Percentiles rank a stretch among this genome's conserved stretches.
Evolutionary conservation across 495 filamentous ascomycete species (phyloP).

Genomic region (Neurospora hispaniola): DNA sequence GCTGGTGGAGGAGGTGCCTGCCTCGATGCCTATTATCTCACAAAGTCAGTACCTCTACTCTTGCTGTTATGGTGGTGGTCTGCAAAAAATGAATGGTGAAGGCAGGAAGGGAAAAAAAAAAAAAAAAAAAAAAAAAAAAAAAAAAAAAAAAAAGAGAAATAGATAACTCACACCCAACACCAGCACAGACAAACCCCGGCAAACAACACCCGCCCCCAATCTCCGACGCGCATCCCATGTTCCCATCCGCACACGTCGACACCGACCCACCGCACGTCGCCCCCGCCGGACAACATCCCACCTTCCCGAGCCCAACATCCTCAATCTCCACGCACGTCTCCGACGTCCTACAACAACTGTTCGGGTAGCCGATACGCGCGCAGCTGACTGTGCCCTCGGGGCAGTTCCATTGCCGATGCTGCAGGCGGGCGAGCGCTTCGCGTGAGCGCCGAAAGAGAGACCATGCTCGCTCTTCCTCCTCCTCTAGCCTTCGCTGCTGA

Average conservation of each 20-base stretch:
- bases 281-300: conserved; percentile 78
- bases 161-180: conserved; percentile 60
- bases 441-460: conserved; percentile 22
- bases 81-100: background rate
- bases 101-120: too few relatives aligned
- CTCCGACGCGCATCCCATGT: conserved; percentile 54
- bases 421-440: conserved; percentile 27
- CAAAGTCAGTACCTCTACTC: conserved; percentile 20
- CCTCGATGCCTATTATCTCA: conserved; percentile 21
- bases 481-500: too few relatives aligned
- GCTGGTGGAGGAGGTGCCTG: conserved; percentile 15
- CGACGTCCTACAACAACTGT: conserved; percentile 62
- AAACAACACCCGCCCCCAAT: conserved; percentile 85
- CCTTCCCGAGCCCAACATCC: conserved; percentile 63
- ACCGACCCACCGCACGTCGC: conserved; percentile 57
- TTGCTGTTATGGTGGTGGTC: conserved; percentile 11
- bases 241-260: conserved; percentile 49
- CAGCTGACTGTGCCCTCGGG: conserved; percentile 61
- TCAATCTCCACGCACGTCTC: conserved; percentile 60
- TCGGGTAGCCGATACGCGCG: conserved; percentile 53
- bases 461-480: background rate
- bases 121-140: too few relatives aligned
- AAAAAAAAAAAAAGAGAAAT: background rate
- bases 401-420: conserved; percentile 56
- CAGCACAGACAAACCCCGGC: conserved; percentile 65